Conservation (phyloP, 2,329 filamentous ascomycete genomes). For the Colletotrichum abscissum region DNA sequence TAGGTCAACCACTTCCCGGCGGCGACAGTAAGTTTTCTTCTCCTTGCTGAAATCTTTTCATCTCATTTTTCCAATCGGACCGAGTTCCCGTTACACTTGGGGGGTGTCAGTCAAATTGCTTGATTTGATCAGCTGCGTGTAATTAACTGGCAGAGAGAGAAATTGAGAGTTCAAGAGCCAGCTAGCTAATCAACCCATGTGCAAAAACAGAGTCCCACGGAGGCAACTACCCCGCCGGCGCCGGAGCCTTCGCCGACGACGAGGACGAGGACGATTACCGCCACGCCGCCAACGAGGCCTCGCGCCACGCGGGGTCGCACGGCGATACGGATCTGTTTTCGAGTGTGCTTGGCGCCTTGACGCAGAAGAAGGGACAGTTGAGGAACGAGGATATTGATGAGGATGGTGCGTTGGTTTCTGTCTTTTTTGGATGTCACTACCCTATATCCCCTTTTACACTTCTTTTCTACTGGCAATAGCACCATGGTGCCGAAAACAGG, state of each 20-base stretch:
- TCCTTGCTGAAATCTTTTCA: neutral
- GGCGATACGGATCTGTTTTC: constrained; percentile 62
- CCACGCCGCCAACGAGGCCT: constrained; percentile 60
- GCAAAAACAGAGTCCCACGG: constrained; percentile 44
- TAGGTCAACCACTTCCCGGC: constrained; percentile 34
- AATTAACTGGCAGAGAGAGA: too few relatives aligned
- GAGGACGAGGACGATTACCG: constrained; percentile 60
- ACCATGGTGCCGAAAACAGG: too few relatives aligned
- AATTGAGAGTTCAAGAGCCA: too few relatives aligned
- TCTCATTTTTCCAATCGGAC: neutral
- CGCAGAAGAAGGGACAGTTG: constrained; percentile 61
- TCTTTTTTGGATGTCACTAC: neutral
- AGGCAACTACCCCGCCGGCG: constrained; percentile 45
- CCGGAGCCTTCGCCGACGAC: constrained; percentile 49
- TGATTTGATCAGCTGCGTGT: neutral
- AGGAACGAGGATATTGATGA: constrained; percentile 61
- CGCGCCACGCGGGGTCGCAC: constrained; percentile 56
- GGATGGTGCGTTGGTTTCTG: constrained; percentile 51
- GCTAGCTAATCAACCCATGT: neutral
- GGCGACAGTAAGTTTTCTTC: constrained; percentile 43
- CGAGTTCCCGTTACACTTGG: neutral
- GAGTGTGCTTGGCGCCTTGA: constrained; percentile 57
- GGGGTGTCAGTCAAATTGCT: neutral
- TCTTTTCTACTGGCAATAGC: too few relatives aligned
- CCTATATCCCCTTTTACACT: too few relatives aligned